A percentile compares a stretch with the other conserved stretches of the same genome.
Conservation (phyloP, 2,329 filamentous ascomycete genomes). For the Phaeoacremonium minimum region DNA sequence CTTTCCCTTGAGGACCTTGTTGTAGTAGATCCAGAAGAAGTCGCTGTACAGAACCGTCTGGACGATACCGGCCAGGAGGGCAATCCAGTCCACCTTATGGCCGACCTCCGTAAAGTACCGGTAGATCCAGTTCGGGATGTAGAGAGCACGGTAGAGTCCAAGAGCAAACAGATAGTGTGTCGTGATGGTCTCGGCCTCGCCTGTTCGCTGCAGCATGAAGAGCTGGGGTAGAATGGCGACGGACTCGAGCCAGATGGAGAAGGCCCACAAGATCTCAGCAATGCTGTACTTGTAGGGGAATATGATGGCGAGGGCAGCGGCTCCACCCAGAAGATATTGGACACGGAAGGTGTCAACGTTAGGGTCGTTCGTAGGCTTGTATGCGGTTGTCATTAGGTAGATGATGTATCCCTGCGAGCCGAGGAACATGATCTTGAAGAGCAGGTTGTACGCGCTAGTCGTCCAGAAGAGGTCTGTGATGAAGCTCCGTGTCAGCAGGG, state of each 20-base stretch:
- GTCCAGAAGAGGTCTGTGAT: slow-evolving; percentile 85
- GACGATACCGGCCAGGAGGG: slow-evolving; percentile 81
- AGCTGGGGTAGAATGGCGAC: slow-evolving; percentile 96
- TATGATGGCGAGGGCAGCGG: slow-evolving; percentile 72
- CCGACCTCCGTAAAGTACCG: slow-evolving; percentile 72
- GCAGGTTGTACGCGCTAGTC: slow-evolving; percentile 80
- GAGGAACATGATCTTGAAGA: slow-evolving; percentile 97
- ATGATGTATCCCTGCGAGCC: slow-evolving; percentile 86
- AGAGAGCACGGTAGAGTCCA: slow-evolving; percentile 85
- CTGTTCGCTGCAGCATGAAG: slow-evolving; percentile 96
- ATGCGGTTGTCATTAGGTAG: slow-evolving; percentile 96
- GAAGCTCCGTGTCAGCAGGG: too few species aligned
- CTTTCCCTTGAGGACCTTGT: slow-evolving; percentile 85
- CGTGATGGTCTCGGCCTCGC: slow-evolving; percentile 98
- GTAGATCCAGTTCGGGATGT: slow-evolving; percentile 99
- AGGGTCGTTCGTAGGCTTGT: slow-evolving; percentile 95
- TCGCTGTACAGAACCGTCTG: slow-evolving; percentile 97
- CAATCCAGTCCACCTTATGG: slow-evolving; percentile 77
- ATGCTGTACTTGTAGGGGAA: slow-evolving; percentile 82
- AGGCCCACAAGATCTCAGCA: slow-evolving; percentile 91
- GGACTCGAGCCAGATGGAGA: slow-evolving; percentile 96
- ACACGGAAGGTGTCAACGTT: slow-evolving; percentile 97
- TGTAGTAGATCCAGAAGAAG: slow-evolving; percentile 99
- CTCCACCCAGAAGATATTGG: slow-evolving; percentile 83
- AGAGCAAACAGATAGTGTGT: slow-evolving; percentile 96